phyloP scores from a whole-genome alignment of 2,329 filamentous ascomycete genomes.

The Paramyrothecium sp. region DNA sequence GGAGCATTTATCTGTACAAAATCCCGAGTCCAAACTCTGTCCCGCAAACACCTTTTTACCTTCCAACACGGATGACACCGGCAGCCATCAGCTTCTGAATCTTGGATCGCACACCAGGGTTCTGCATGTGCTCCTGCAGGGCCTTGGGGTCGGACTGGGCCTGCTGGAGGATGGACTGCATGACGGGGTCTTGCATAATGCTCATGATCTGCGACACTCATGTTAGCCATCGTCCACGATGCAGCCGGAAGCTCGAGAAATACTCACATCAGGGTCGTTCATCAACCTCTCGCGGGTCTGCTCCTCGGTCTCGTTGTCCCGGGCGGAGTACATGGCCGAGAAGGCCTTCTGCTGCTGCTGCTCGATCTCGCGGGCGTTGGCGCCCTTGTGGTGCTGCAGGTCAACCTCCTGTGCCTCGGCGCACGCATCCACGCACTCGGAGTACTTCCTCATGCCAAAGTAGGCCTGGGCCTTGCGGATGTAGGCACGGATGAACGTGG shows the following conservation, averaged over 20 bases:
- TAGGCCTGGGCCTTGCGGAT: constrained; percentile 94
- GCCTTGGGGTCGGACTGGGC: constrained; percentile 91
- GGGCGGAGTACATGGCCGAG: constrained; percentile 82
- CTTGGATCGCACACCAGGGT: constrained; percentile 79
- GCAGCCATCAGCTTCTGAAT: constrained; percentile 93
- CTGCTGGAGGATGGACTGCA: constrained; percentile 97
- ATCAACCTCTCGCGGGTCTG: constrained; percentile 90
- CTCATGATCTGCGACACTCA: constrained; percentile 64
- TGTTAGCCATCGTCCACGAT: constrained; percentile 13
- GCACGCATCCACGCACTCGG: constrained; percentile 87
- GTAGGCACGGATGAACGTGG: constrained; percentile 92
- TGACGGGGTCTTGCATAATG: constrained; percentile 93
- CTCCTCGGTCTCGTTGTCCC: constrained; percentile 93
- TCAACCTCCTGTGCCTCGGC: constrained; percentile 78
- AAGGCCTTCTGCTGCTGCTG: constrained; percentile 92
- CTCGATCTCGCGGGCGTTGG: constrained; percentile 89
- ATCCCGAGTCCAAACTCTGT: not conserved
- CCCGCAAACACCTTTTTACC: constrained; percentile 19
- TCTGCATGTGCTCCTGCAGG: constrained; percentile 96
- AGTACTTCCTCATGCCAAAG: constrained; percentile 98
- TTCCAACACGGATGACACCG: constrained; percentile 81
- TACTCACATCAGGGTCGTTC: constrained; percentile 82
- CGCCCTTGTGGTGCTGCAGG: constrained; percentile 62
- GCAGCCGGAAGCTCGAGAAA: not conserved
- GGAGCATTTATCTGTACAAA: not conserved